A percentile compares a stretch with the other conserved stretches of the same genome.
Conservation (phyloP, 139 green algal species). For the Gonium pectorale region DNA sequence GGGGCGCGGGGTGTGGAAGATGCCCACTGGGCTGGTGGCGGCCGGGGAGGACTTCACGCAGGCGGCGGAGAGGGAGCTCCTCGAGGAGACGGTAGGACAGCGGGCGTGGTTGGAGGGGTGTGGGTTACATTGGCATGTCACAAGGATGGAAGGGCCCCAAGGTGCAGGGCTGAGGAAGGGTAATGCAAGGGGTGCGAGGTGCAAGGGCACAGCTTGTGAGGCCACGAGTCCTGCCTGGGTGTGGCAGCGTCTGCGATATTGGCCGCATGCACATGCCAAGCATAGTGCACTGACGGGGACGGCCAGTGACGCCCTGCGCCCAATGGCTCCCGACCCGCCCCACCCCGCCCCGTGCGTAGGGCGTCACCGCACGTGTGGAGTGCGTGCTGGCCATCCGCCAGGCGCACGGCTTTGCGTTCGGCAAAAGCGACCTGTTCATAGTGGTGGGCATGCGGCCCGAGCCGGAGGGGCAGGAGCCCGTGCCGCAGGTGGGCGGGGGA, state of each 20-base stretch:
- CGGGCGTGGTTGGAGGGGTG: not conserved
- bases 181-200: too few species aligned
- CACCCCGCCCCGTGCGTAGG: slow-evolving; percentile 26
- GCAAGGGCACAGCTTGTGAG: too few species aligned
- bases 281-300: too few species aligned
- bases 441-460: slow-evolving; percentile 39
- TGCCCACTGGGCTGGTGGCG: slow-evolving; percentile 78
- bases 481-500: slow-evolving; percentile 5
- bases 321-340: not conserved
- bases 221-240: too few species aligned
- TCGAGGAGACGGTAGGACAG: slow-evolving; percentile 58
- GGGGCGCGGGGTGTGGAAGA: slow-evolving; percentile 88
- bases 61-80: slow-evolving; percentile 77
- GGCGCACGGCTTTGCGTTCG: slow-evolving; percentile 84
- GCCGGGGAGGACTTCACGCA: slow-evolving; percentile 71
- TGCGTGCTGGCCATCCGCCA: slow-evolving; percentile 81
- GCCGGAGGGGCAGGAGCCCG: slow-evolving; percentile 16
- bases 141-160: too few species aligned
- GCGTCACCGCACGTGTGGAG: slow-evolving; percentile 69
- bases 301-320: too few species aligned
- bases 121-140: too few species aligned
- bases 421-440: slow-evolving; percentile 89
- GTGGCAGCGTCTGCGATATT: too few species aligned
- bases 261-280: too few species aligned
- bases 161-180: too few species aligned